Evolutionary conservation across 306 rosid species (phyloP), one percentile per base, ranked within the genome.

Genomic region (Casuarina cunninghamiana): DNA sequence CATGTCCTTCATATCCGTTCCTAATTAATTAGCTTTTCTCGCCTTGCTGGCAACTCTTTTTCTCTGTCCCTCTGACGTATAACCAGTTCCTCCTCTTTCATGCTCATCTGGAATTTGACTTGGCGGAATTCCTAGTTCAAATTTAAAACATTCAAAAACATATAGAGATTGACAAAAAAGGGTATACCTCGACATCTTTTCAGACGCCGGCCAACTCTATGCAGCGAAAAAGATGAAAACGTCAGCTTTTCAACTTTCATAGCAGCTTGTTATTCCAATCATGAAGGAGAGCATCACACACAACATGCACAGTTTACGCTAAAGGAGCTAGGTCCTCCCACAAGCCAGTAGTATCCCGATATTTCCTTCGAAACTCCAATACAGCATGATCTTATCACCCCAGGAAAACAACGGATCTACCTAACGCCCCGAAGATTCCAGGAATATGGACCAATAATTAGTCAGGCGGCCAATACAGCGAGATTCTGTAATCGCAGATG

Each of bases 401-500:
- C 35, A 72, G 70, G 61, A 71, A 71, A 69, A 37, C 19, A 72
- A 77, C 19, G 5, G 44, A 44, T 66, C 60, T 62, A 71, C 73
- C 61, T 79, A 57, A 77, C 49, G 68, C 32, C 65, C 17, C 53
- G 73, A 35, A 70, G 61, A 85, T 75, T 68, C 44, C 50, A 74
- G 63, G 32, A 54, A 70, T 49, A 39, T 39, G 73, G 79, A 77
- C 16, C 77, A 71, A 71, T 82, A 66, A 82, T 79, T 79, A 77
- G 69, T 61, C 82, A 60, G 55, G 62, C 67, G 76, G 60, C 55
- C 49, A 76, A 79, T 86, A 86, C 80, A 84, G 84, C 71, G 84
- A 86, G 79, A 82, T 72, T 82, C 81, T 84, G 88, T 80, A 76
- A 76, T 63, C 72, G 46, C 61, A 32, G n/a, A 63, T 67, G 73